phyloP scores from a whole-genome alignment of 2,329 filamentous ascomycete species.

The Aureobasidium sp. region DNA sequence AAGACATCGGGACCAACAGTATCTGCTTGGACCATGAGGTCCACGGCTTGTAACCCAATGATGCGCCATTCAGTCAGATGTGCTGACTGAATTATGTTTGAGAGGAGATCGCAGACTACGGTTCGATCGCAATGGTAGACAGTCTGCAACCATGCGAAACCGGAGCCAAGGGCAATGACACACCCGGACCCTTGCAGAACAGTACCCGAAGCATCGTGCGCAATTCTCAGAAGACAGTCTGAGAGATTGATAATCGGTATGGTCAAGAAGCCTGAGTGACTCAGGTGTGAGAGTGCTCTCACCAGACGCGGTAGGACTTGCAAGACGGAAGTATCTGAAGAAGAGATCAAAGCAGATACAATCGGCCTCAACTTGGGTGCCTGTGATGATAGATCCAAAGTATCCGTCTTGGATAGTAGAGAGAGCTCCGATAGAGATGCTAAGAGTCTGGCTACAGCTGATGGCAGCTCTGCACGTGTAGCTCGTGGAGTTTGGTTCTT shows the following conservation, averaged over 20 bases:
- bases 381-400: not conserved
- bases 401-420: not conserved
- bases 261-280: slow-evolving; percentile 16
- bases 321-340: slow-evolving; percentile 25
- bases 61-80: slow-evolving; percentile 40
- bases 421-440: slow-evolving; percentile 21
- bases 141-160: slow-evolving; percentile 21
- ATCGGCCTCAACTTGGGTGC: not conserved
- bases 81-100: slow-evolving; percentile 18
- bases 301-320: slow-evolving; percentile 22
- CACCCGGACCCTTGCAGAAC: slow-evolving; percentile 36
- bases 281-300: slow-evolving; percentile 18
- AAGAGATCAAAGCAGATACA: slow-evolving; percentile 20
- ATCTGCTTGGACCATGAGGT: slow-evolving; percentile 20
- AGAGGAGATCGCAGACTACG: not conserved
- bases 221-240: slow-evolving; percentile 28
- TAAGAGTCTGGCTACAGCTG: slow-evolving; percentile 21
- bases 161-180: slow-evolving; percentile 39
- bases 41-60: slow-evolving; percentile 35
- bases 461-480: slow-evolving; percentile 26
- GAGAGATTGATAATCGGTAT: slow-evolving; percentile 15
- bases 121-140: not conserved
- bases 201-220: slow-evolving; percentile 34
- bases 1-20: slow-evolving; percentile 14
- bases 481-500: slow-evolving; percentile 12